Evolutionary conservation across 306 rosid genomes (phyloP).

Genomic region (Nissolia schottii): DNA sequence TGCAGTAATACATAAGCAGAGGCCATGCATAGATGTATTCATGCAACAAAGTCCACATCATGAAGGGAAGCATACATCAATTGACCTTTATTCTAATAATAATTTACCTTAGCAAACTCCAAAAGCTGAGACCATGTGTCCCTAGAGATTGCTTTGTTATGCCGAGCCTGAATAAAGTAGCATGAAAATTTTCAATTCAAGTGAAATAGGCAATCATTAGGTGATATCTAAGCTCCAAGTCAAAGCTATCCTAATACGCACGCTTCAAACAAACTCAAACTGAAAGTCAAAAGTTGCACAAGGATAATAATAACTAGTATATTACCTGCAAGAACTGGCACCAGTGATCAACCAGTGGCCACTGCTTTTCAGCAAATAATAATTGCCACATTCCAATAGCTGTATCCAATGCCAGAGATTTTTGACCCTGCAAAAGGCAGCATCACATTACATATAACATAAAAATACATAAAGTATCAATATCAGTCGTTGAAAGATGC

Average conservation of each 20-base stretch:
- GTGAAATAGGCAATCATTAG: background rate
- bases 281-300: slow-evolving; percentile 3
- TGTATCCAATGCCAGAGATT: slow-evolving; percentile 96
- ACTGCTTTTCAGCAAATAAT: slow-evolving; percentile 93
- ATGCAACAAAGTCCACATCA: background rate
- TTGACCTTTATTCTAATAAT: background rate
- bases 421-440: slow-evolving; percentile 77
- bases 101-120: slow-evolving; percentile 93
- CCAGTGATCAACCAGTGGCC: slow-evolving; percentile 97
- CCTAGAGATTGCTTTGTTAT: slow-evolving; percentile 91
- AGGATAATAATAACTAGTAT: background rate
- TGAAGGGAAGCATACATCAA: background rate
- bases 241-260: background rate
- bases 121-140: slow-evolving; percentile 98
- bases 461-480: background rate
- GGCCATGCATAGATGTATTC: background rate
- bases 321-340: slow-evolving; percentile 95
- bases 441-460: background rate
- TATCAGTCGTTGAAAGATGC: background rate
- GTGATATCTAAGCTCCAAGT: background rate
- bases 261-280: background rate
- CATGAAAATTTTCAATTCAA: background rate
- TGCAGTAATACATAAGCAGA: background rate
- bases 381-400: slow-evolving; percentile 99
- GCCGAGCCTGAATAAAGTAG: slow-evolving; percentile 68